These are phyloP conservation scores for Lichtheimia ramosa DNA, from an alignment of 371 early-diverging fungal species.

Conservation along the genomic window DNA sequence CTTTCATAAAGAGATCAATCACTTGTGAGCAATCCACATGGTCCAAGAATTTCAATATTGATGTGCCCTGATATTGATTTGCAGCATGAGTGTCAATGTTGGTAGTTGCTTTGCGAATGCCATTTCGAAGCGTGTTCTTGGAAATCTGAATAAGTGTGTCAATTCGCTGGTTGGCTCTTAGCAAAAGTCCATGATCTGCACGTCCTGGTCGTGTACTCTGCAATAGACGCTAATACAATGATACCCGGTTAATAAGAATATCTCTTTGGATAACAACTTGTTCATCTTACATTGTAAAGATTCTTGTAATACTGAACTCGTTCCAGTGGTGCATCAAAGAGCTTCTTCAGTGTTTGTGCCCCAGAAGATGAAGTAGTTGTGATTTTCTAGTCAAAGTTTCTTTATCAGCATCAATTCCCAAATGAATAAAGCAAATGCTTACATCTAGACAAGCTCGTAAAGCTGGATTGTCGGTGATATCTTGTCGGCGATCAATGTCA, in stretches of 20 bases:
- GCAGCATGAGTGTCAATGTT: too few species aligned
- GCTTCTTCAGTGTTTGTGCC: constrained; percentile 31
- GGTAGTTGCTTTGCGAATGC: too few species aligned
- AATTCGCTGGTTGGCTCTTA: constrained; percentile 31
- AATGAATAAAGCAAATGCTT: neutral
- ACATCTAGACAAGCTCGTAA: constrained; percentile 25
- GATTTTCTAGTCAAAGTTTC: neutral
- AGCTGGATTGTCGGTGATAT: constrained; percentile 29
- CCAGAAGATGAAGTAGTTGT: neutral
- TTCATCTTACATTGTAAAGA: constrained; percentile 34
- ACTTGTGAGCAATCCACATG: too few species aligned
- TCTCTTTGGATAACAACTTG: neutral
- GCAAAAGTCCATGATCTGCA: constrained; percentile 28
- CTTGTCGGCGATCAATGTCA: constrained; percentile 37
- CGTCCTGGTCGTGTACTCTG: constrained; percentile 39
- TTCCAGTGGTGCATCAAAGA: constrained; percentile 49
- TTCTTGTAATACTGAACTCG: constrained; percentile 51
- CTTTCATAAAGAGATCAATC: too few species aligned
- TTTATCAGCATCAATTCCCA: neutral
- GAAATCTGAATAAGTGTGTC: constrained; percentile 34
- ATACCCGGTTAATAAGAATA: neutral
- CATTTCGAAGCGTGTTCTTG: constrained; percentile 9
- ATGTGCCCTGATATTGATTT: too few species aligned
- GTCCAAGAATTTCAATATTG: too few species aligned
- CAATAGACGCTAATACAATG: constrained; percentile 26